Evolutionary conservation across 2,329 filamentous ascomycete species (phyloP).

Genomic region (Chaetomiaceae sp.): DNA sequence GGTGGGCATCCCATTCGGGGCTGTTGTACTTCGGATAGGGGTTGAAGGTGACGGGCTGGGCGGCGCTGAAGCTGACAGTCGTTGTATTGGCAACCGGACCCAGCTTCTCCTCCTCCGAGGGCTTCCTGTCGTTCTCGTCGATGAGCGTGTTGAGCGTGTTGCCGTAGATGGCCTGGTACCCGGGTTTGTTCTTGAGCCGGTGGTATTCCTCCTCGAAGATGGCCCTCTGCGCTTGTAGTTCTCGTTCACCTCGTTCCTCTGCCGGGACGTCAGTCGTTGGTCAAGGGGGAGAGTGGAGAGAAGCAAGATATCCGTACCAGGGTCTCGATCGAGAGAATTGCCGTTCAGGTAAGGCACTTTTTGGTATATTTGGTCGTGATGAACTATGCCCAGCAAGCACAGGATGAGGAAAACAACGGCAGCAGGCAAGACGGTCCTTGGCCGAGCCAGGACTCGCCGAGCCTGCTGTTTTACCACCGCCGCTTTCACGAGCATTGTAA

Average conservation of each 20-base stretch:
- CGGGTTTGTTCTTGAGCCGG: constrained; percentile 35
- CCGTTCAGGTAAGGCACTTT: not conserved
- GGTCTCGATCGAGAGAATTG: constrained; percentile 11
- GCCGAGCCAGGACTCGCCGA: constrained; percentile 22
- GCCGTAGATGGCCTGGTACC: constrained; percentile 52
- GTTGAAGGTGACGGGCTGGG: constrained; percentile 56
- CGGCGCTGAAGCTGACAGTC: constrained; percentile 36
- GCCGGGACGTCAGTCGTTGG: constrained; percentile 3
- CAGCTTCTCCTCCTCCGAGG: constrained; percentile 31
- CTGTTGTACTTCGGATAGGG: constrained; percentile 70
- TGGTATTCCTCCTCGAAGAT: constrained; percentile 40
- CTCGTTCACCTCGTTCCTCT: constrained; percentile 16
- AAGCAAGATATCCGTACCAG: constrained; percentile 1
- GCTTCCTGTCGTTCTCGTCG: constrained; percentile 33
- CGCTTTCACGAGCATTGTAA: constrained; percentile 19
- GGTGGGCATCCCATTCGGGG: constrained; percentile 51
- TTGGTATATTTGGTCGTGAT: constrained; percentile 5
- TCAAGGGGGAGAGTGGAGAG: not conserved
- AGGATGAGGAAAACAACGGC: constrained; percentile 14
- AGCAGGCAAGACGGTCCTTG: constrained; percentile 9
- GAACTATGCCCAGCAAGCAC: constrained; percentile 10
- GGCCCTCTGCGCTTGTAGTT: constrained; percentile 21
- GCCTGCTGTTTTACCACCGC: constrained; percentile 14
- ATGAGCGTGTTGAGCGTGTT: constrained; percentile 49
- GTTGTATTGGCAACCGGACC: constrained; percentile 22